These are phyloP conservation scores for Lagenaria siceraria DNA, from an alignment of 306 rosid species.

Conservation along the genomic window DNA sequence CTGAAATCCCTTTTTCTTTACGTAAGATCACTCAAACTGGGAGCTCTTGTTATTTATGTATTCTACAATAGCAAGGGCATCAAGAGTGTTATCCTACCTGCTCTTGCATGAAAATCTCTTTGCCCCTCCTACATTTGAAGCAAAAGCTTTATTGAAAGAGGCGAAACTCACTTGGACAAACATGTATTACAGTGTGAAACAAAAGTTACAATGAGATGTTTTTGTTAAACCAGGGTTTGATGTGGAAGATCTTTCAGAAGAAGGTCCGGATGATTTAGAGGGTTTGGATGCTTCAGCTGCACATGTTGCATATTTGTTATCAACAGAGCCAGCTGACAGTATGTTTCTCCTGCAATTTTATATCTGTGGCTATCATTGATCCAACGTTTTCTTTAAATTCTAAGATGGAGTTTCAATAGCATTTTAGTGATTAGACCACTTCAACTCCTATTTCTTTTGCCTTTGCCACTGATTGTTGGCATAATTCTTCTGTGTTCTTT, in stretches of 20 bases:
- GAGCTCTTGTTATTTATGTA: background rate
- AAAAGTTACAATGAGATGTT: conserved; percentile 2
- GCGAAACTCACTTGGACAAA: background rate
- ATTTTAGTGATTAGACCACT: background rate
- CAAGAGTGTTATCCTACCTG: background rate
- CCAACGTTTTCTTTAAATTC: background rate
- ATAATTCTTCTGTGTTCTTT: background rate
- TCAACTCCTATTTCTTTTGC: background rate
- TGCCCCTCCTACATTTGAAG: background rate
- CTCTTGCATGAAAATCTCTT: background rate
- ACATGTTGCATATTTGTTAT: conserved; percentile 85
- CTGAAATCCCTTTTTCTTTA: background rate
- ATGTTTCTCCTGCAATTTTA: conserved; percentile 28
- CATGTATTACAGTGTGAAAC: background rate
- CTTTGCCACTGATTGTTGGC: background rate
- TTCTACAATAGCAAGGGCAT: background rate
- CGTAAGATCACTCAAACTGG: background rate
- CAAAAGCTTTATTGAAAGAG: background rate
- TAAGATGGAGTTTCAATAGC: background rate
- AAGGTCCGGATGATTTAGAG: conserved; percentile 77
- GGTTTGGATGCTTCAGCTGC: conserved; percentile 93
- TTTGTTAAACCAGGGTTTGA: conserved; percentile 61
- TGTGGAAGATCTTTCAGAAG: conserved; percentile 81
- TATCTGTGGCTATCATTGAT: background rate
- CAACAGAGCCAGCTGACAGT: conserved; percentile 89